These are phyloP conservation scores for Venturia carpophila DNA, from an alignment of 2,329 filamentous ascomycete genomes.

Conservation along the genomic window DNA sequence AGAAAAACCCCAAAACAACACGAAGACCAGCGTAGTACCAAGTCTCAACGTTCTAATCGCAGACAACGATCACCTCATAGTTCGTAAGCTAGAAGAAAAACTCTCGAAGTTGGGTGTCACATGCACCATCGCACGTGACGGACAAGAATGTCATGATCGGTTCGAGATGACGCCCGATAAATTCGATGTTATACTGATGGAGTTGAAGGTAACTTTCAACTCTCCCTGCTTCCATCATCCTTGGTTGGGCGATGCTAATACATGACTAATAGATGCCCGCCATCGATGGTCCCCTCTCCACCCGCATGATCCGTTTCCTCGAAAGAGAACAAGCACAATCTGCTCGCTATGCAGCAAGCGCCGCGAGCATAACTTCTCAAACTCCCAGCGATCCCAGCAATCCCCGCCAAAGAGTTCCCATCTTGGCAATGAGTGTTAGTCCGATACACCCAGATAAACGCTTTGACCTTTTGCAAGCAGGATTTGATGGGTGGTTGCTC, in stretches of 20 bases:
- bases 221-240: neutral
- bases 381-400: neutral
- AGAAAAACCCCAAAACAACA: neutral
- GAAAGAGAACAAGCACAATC: neutral
- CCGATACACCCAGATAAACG: neutral
- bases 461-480: neutral
- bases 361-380: neutral
- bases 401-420: neutral
- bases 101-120: neutral
- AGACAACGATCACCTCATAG: neutral
- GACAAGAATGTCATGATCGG: constrained; percentile 9
- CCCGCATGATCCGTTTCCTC: constrained; percentile 10
- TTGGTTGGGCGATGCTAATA: too few relatives aligned
- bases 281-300: neutral
- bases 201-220: neutral
- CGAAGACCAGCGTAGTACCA: neutral
- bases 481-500: constrained; percentile 8
- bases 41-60: neutral
- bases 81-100: neutral
- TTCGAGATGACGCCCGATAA: neutral
- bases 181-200: neutral
- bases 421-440: neutral
- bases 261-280: neutral
- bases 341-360: neutral
- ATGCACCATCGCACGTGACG: neutral